A percentile compares a stretch with the other conserved stretches of the same genome.
Conservation (phyloP, 345 rosid species). For the Corchorus olitorius region DNA sequence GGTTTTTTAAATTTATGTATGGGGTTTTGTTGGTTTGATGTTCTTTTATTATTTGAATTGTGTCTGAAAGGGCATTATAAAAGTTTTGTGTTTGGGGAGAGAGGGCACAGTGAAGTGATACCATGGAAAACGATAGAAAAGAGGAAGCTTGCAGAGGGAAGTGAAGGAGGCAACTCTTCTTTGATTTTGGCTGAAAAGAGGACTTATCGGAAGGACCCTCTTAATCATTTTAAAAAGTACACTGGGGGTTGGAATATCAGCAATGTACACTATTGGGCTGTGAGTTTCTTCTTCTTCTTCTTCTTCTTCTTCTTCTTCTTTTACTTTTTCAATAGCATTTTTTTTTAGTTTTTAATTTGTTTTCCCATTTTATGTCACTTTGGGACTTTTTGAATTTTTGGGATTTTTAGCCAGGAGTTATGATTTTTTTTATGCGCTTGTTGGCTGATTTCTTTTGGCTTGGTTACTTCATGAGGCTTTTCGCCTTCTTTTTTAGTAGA, state of each 20-base stretch:
- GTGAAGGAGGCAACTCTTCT: conserved; percentile 43
- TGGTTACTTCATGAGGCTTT: neutral
- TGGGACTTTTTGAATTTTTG: neutral
- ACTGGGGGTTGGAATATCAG: conserved; percentile 94
- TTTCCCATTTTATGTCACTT: neutral
- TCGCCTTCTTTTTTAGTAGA: neutral
- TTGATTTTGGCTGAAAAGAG: conserved; percentile 72
- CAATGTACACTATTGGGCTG: conserved; percentile 80
- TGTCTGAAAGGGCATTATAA: neutral
- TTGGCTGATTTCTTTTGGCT: neutral
- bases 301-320: neutral
- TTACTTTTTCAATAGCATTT: neutral
- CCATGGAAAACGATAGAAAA: conserved; percentile 43
- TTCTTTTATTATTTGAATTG: neutral
- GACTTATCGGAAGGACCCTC: conserved; percentile 71
- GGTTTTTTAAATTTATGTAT: conserved; percentile 12
- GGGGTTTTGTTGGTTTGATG: conserved; percentile 8
- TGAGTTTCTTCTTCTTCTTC: conserved; percentile 42
- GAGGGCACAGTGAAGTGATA: conserved; percentile 28
- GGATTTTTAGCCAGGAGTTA: neutral
- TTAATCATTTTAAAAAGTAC: conserved; percentile 51
- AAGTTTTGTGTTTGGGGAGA: conserved; percentile 30
- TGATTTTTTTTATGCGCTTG: neutral
- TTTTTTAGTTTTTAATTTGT: neutral
- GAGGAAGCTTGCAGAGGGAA: conserved; percentile 61